Evolutionary conservation across 768 basidiomycete species (phyloP).

Genomic region (Tricholoma bakamatsutake): DNA sequence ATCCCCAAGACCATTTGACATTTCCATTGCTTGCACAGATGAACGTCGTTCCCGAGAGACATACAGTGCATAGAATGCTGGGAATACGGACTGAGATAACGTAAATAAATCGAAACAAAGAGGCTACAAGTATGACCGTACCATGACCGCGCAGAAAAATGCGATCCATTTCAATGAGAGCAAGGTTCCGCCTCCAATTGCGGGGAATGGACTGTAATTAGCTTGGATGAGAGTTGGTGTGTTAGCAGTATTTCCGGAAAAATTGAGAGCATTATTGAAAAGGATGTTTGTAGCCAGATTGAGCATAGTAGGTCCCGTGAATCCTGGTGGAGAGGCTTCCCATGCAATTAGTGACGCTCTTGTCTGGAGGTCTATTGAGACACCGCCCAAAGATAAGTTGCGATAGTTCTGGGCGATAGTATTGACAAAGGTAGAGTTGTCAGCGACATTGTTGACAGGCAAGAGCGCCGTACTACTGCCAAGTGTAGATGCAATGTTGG

Average conservation of each 20-base stretch:
- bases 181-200: slow-evolving; percentile 48
- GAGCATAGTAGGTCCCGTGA: slow-evolving; percentile 53
- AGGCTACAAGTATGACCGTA: slow-evolving; percentile 21
- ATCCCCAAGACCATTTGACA: slow-evolving; percentile 68
- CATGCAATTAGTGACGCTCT: slow-evolving; percentile 59
- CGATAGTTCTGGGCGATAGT: slow-evolving; percentile 45
- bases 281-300: slow-evolving; percentile 66
- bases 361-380: slow-evolving; percentile 51
- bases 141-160: slow-evolving; percentile 73
- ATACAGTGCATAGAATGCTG: slow-evolving; percentile 79
- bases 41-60: slow-evolving; percentile 67
- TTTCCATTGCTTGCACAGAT: slow-evolving; percentile 77
- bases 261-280: slow-evolving; percentile 56
- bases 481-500: slow-evolving; percentile 41
- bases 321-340: slow-evolving; percentile 58
- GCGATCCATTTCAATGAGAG: slow-evolving; percentile 66
- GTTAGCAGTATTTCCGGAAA: slow-evolving; percentile 30
- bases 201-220: slow-evolving; percentile 54
- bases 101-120: background rate
- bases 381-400: slow-evolving; percentile 59
- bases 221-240: slow-evolving; percentile 51
- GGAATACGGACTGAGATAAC: slow-evolving; percentile 53
- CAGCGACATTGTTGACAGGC: slow-evolving; percentile 34
- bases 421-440: slow-evolving; percentile 56
- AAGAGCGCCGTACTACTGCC: slow-evolving; percentile 35